A percentile compares a stretch with the other conserved stretches of the same genome.
phyloP scores from a whole-genome alignment of 352 stramenopile species.

The Phytophthora sojae region DNA sequence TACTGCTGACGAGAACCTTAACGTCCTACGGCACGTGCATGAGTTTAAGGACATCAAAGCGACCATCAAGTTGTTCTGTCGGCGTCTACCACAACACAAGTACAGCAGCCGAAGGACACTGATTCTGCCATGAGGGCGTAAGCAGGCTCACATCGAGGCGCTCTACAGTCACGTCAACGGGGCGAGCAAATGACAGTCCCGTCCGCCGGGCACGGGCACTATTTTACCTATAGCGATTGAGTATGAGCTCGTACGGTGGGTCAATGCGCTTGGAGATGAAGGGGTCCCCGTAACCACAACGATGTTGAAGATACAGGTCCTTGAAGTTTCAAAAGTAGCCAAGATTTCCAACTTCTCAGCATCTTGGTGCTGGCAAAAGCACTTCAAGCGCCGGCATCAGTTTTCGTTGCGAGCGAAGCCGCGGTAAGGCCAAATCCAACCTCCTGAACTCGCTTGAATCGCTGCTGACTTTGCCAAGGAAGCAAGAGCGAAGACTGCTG shows the following conservation, averaged over 20 bases:
- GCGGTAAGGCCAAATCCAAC: conserved; percentile 1
- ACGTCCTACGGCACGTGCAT: too few relatives aligned
- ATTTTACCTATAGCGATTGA: too few relatives aligned
- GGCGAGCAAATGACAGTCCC: too few relatives aligned
- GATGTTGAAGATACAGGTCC: neutral
- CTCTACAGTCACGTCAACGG: too few relatives aligned
- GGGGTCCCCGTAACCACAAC: neutral
- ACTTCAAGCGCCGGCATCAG: neutral
- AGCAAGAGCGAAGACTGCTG: neutral
- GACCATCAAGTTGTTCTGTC: too few relatives aligned
- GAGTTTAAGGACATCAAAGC: too few relatives aligned
- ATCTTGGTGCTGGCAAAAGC: conserved; percentile 6
- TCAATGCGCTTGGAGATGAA: neutral
- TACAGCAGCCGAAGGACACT: too few relatives aligned
- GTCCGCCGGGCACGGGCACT: too few relatives aligned
- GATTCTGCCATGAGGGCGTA: too few relatives aligned
- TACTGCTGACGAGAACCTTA: too few relatives aligned
- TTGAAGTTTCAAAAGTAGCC: neutral
- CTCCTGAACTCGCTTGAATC: neutral
- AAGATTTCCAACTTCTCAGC: neutral
- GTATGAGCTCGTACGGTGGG: neutral
- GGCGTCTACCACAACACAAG: too few relatives aligned
- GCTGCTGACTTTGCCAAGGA: neutral
- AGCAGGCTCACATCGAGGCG: too few relatives aligned
- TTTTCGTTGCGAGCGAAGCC: neutral